Conservation (phyloP, 257 asterid genomes). For the Rhazya stricta region DNA sequence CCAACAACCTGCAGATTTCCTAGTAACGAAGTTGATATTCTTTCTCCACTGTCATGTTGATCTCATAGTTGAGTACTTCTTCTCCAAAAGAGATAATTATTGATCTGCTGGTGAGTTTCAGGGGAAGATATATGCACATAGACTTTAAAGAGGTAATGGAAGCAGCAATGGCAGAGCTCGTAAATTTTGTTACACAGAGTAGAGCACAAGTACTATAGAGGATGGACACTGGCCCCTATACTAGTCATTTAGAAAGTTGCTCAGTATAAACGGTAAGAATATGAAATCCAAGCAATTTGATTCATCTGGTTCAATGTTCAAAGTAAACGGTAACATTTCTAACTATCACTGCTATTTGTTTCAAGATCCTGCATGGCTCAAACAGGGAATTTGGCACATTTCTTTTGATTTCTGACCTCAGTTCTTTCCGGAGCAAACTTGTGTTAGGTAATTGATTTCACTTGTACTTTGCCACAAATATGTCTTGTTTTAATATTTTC, state of each 20-base stretch:
- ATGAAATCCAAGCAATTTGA: background rate
- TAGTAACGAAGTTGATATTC: background rate
- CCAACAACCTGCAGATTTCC: background rate
- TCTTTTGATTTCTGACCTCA: too few species aligned
- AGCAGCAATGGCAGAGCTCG: slow-evolving; percentile 78
- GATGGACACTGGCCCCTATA: background rate
- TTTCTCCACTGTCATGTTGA: background rate
- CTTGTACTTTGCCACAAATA: background rate
- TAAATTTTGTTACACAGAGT: slow-evolving; percentile 47
- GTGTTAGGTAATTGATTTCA: background rate
- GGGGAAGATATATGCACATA: slow-evolving; percentile 77
- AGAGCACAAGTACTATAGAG: slow-evolving; percentile 15
- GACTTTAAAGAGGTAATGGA: slow-evolving; percentile 78
- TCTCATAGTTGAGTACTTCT: slow-evolving; percentile 5
- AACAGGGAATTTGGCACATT: background rate
- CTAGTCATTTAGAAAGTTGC: background rate
- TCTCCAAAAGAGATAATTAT: background rate
- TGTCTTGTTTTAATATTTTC: too few species aligned
- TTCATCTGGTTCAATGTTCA: background rate
- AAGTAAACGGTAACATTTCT: background rate
- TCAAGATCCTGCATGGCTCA: background rate
- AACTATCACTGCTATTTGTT: background rate
- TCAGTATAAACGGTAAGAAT: background rate
- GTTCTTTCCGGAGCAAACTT: background rate
- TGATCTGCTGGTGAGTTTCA: slow-evolving; percentile 29